phyloP scores from a whole-genome alignment of 208 protist genomes.

The Acanthamoeba sp. region DNA sequence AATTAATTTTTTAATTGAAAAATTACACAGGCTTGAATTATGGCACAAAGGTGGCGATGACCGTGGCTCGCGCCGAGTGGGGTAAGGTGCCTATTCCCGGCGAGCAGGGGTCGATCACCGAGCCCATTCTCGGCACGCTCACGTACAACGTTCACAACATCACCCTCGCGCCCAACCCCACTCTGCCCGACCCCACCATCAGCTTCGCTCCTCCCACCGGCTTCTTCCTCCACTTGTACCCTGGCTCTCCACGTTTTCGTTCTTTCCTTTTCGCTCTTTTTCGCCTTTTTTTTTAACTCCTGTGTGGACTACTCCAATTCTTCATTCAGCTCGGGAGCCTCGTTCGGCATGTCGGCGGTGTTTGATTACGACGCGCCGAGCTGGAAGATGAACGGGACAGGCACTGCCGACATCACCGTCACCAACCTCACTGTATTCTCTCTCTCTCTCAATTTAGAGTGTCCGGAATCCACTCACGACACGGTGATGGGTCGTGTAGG shows the following conservation, averaged over 20 bases:
- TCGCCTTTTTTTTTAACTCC: neutral
- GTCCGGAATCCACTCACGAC: too few species aligned
- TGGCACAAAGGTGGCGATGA: neutral
- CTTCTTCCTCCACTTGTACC: neutral
- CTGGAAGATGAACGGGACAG: constrained; percentile 16
- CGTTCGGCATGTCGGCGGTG: neutral
- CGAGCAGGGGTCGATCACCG: neutral
- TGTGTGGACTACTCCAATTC: too few species aligned
- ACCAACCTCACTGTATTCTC: constrained; percentile 31
- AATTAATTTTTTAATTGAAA: neutral
- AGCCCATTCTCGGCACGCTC: constrained; percentile 15
- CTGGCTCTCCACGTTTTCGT: neutral
- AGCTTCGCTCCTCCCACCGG: neutral
- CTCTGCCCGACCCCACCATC: neutral
- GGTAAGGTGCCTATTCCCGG: constrained; percentile 2
- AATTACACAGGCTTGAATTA: neutral
- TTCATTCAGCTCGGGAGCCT: neutral
- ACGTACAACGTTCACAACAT: neutral
- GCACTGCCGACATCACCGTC: neutral
- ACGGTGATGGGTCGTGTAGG: too few species aligned
- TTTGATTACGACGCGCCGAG: neutral
- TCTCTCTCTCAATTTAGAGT: too few species aligned
- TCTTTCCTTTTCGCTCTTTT: neutral
- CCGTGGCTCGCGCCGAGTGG: constrained; percentile 15
- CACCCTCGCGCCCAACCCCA: neutral